Evolutionary conservation across 2,329 filamentous ascomycete genomes (phyloP).

Genomic region (Colletotrichum horii): DNA sequence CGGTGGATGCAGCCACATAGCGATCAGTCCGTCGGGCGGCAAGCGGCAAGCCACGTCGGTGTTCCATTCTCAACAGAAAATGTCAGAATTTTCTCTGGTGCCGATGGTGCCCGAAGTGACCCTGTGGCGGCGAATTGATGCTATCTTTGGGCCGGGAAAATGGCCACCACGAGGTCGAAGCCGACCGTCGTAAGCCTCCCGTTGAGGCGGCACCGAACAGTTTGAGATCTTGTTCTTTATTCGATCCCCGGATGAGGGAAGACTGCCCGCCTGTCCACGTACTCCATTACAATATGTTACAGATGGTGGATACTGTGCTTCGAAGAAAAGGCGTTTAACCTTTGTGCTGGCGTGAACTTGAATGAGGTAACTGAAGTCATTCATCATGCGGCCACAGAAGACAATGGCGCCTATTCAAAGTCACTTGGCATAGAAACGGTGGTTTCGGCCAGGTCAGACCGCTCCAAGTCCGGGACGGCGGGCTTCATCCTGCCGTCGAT

Average conservation of each 20-base stretch:
- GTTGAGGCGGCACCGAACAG: not conserved
- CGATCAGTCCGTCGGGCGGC: not conserved
- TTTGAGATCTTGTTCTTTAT: not conserved
- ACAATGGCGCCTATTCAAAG: not conserved
- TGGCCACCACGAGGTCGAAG: not conserved
- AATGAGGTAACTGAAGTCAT: not conserved
- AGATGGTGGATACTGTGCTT: not conserved
- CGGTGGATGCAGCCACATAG: not conserved
- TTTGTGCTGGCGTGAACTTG: not conserved
- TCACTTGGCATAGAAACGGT: not conserved
- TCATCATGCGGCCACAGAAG: not conserved
- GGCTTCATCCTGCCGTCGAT: not conserved
- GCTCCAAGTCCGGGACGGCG: not conserved
- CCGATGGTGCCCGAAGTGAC: not conserved
- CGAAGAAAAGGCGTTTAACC: not conserved
- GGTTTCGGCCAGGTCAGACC: not conserved
- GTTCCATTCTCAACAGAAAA: constrained; percentile 9
- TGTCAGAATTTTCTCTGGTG: not conserved
- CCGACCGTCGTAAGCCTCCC: constrained; percentile 1
- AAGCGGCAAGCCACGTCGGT: not conserved
- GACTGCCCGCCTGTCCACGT: not conserved
- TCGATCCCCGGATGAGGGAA: not conserved
- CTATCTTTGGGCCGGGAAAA: not conserved
- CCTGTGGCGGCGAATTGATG: not conserved
- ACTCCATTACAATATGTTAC: not conserved